phyloP scores from a whole-genome alignment of 140 eudicot genomes.

The Flaveria floridana region DNA sequence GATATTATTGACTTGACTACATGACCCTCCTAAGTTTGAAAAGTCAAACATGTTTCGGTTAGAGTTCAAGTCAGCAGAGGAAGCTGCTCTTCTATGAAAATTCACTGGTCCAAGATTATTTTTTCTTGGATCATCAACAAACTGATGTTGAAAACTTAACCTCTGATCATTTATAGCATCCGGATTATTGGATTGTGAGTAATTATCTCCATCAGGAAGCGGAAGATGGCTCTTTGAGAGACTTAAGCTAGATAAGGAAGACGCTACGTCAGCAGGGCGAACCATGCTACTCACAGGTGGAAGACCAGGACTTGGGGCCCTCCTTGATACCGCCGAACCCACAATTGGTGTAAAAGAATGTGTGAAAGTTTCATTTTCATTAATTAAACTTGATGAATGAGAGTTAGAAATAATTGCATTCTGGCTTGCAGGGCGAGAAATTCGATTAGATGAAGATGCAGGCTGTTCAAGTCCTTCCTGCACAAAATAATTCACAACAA shows the following conservation, averaged over 20 bases:
- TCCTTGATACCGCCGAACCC: constrained; percentile 42
- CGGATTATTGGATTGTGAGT: constrained; percentile 31
- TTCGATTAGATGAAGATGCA: constrained; percentile 39
- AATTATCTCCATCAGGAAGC: constrained; percentile 35
- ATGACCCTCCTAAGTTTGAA: constrained; percentile 35
- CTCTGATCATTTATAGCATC: constrained; percentile 40
- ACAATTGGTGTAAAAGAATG: constrained; percentile 48
- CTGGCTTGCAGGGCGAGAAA: constrained; percentile 57
- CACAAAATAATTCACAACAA: not conserved
- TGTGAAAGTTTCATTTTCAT: constrained; percentile 35
- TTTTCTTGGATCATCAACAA: constrained; percentile 37
- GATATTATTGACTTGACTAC: constrained; percentile 32
- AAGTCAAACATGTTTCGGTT: constrained; percentile 40
- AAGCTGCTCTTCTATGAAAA: constrained; percentile 55
- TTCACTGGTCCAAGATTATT: constrained; percentile 42
- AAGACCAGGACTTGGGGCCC: constrained; percentile 43
- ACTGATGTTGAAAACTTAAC: constrained; percentile 42
- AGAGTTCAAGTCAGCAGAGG: constrained; percentile 50
- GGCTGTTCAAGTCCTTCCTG: constrained; percentile 73
- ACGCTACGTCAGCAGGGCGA: constrained; percentile 50
- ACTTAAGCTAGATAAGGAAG: constrained; percentile 56
- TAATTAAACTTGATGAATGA: constrained; percentile 31
- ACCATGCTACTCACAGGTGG: constrained; percentile 40
- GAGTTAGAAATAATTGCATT: constrained; percentile 44
- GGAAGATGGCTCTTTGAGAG: constrained; percentile 39